Percentiles rank a stretch among this genome's conserved stretches.
Conservation (phyloP, 306 rosid genomes). For the Malus orientalis region DNA sequence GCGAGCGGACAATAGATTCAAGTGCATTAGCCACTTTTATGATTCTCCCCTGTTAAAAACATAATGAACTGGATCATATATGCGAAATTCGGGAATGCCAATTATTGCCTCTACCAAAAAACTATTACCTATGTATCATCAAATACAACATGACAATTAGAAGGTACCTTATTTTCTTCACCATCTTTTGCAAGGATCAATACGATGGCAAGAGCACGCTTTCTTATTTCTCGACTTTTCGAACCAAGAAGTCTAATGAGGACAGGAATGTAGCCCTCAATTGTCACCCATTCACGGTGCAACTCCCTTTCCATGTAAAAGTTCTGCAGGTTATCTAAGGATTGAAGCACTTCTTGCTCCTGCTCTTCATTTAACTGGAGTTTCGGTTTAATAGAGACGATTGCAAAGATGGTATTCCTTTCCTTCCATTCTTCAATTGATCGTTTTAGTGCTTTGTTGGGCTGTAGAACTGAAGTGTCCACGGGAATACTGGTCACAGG, state of each 20-base stretch:
- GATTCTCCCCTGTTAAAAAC: constrained; percentile 44
- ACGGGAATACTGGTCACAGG: constrained; percentile 48
- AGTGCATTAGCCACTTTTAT: constrained; percentile 43
- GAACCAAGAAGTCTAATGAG: constrained; percentile 44
- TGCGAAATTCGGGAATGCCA: not conserved
- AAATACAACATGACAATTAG: not conserved
- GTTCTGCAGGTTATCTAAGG: constrained; percentile 30
- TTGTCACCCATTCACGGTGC: constrained; percentile 48
- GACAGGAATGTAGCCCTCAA: constrained; percentile 51
- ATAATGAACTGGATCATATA: not conserved
- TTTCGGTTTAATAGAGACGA: constrained; percentile 33
- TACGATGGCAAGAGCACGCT: constrained; percentile 37
- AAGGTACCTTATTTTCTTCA: constrained; percentile 53
- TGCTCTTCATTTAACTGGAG: constrained; percentile 39
- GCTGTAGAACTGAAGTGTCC: constrained; percentile 39
- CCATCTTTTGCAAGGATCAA: constrained; percentile 44
- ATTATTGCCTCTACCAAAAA: not conserved
- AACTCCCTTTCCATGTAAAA: constrained; percentile 45
- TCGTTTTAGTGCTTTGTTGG: constrained; percentile 51
- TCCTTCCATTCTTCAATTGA: constrained; percentile 73
- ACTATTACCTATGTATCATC: not conserved
- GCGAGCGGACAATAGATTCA: constrained; percentile 46
- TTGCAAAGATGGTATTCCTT: constrained; percentile 47
- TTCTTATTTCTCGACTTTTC: constrained; percentile 47
- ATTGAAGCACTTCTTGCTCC: constrained; percentile 29